Evolutionary conservation across 2,329 filamentous ascomycete genomes (phyloP), one percentile per base, ranked within the genome.

Genomic region (Dactylellina drechsleri): DNA sequence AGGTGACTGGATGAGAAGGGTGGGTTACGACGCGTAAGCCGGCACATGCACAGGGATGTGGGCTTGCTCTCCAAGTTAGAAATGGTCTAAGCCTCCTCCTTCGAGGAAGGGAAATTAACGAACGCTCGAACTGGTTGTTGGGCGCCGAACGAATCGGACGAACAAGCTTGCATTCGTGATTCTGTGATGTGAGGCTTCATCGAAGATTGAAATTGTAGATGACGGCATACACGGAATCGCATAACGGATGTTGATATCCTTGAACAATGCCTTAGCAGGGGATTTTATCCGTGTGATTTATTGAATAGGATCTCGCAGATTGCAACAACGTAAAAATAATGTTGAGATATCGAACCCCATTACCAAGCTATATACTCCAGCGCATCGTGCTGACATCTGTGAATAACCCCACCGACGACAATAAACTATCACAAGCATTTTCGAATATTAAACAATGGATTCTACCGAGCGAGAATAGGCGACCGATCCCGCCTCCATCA

Each of bases 1-100:
- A 54, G 67, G 41, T 59, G 60, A 53, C 67, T 53, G 16, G 45
- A 65, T 58, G 61, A 58, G 57, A 65, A 36, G 62, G 64, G 64
- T 64, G 64, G 65, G 64, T 65, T 75, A 75, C 71, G 71, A 75
- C 71, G 71, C 71, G 71, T 75, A 75, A 75, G 71, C 71, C 40
- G 20, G 64, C 53, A 45, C 71, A 75, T n/a, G 64, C 53, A 45
- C 71, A 75, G 57, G 64, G 64, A 59, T 75, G 70, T 41, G 49
- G 56, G 28, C 18, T 20, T 41, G 43, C 18, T 45, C 23, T 54
- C 20, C 58, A 52, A 36, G 66, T 18, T 36, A n/a, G 15, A n/a
- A 26, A 23, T 40, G 49, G 56, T 66, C 71, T 75, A 68, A 75
- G 71, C 71, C 62, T 74, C 70, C 70, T 74, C 56, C 56, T 66